These are phyloP conservation scores for Cytospora piceae DNA, from an alignment of 2,329 filamentous ascomycete species.

Conservation along the genomic window DNA sequence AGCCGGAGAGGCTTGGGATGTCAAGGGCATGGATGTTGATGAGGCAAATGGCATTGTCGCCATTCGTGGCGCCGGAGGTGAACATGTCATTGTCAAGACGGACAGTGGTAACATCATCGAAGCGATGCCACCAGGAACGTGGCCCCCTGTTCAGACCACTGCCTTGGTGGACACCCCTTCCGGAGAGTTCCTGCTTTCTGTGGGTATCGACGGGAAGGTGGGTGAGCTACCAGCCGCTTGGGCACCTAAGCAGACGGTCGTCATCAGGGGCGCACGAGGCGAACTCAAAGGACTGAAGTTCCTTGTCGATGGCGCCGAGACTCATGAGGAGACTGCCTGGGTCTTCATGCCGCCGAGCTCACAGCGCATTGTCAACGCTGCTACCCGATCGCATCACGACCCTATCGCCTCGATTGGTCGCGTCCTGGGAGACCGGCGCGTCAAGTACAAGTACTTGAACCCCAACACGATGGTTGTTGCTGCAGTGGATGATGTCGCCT, in stretches of 20 bases:
- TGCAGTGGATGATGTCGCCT: constrained; percentile 61
- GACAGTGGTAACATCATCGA: constrained; percentile 57
- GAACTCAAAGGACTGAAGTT: constrained; percentile 61
- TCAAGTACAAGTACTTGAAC: constrained; percentile 97
- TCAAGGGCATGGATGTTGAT: constrained; percentile 68
- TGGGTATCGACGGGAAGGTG: constrained; percentile 55
- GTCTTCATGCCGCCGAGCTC: constrained; percentile 68
- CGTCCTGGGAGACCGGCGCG: constrained; percentile 87
- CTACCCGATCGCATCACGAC: constrained; percentile 73
- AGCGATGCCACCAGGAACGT: constrained; percentile 44
- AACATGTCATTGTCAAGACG: constrained; percentile 60
- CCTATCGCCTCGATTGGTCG: constrained; percentile 93
- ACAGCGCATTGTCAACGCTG: constrained; percentile 70
- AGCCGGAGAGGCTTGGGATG: constrained; percentile 62
- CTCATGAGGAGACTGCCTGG: constrained; percentile 65
- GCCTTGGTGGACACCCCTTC: constrained; percentile 56
- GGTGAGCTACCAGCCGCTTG: constrained; percentile 49
- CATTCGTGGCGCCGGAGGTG: constrained; percentile 63
- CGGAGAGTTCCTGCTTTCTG: constrained; percentile 58
- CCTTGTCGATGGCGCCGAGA: constrained; percentile 45
- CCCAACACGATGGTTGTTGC: constrained; percentile 81
- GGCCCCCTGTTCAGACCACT: constrained; percentile 49
- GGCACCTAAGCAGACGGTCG: constrained; percentile 57
- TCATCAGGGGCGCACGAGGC: constrained; percentile 54
- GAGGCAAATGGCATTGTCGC: constrained; percentile 60